Evolutionary conservation across 768 basidiomycete genomes (phyloP).

Genomic region (Austroboletus eburneus): DNA sequence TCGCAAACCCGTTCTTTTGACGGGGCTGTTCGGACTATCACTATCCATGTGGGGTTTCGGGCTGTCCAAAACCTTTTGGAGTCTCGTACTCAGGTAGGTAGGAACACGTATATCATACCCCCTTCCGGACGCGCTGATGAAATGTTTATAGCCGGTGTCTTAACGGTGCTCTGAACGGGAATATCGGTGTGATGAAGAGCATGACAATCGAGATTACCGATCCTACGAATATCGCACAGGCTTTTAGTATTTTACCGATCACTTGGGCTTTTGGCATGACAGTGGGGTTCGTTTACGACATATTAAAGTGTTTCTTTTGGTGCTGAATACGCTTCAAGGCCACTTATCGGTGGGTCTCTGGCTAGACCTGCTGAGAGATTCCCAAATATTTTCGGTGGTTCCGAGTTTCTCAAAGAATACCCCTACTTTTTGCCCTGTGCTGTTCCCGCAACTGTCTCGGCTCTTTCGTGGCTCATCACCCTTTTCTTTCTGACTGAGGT

Average conservation of each 20-base stretch:
- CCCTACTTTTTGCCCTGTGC: neutral
- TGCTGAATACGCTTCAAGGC: neutral
- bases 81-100: neutral
- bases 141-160: neutral
- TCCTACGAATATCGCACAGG: neutral
- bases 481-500: neutral
- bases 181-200: neutral
- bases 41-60: neutral
- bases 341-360: neutral
- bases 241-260: neutral
- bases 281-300: neutral
- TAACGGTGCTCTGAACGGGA: neutral
- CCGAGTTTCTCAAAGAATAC: neutral
- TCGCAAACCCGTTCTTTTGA: neutral
- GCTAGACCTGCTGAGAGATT: neutral
- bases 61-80: neutral
- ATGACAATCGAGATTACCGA: neutral
- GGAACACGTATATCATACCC: neutral
- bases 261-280: neutral
- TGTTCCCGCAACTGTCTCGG: neutral
- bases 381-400: neutral
- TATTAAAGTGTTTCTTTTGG: neutral
- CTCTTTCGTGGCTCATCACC: neutral
- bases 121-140: neutral
- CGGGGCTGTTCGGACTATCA: neutral